phyloP scores from a whole-genome alignment of 1,139 yeast genomes.

The Chernovozyma aurita region DNA sequence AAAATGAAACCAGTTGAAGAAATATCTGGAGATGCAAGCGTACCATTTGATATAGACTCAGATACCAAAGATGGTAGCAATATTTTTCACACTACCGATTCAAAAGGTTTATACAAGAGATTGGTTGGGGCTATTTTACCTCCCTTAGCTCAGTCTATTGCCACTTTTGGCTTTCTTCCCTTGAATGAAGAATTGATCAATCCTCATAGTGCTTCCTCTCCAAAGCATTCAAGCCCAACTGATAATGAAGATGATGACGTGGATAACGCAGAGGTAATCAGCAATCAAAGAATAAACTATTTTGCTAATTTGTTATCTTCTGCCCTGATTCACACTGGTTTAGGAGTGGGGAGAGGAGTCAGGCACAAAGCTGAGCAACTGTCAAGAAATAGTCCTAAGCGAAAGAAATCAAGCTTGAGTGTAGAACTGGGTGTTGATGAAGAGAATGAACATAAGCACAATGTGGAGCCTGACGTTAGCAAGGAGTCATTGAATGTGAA shows the following conservation, averaged over 20 bases:
- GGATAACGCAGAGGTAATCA: slow-evolving; percentile 18
- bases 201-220: too few species aligned
- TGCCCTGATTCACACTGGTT: slow-evolving; percentile 49
- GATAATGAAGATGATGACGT: slow-evolving; percentile 17
- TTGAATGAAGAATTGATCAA: background rate
- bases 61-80: too few species aligned
- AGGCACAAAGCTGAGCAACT: background rate
- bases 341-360: background rate
- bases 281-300: slow-evolving; percentile 16
- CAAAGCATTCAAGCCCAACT: slow-evolving; percentile 1
- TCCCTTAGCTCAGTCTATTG: background rate
- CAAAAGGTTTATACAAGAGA: slow-evolving; percentile 1
- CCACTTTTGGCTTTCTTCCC: background rate
- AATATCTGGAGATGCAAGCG: too few species aligned
- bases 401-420: too few species aligned
- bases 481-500: background rate
- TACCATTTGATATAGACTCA: too few species aligned
- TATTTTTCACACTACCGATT: too few species aligned
- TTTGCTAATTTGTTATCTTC: slow-evolving; percentile 48
- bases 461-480: background rate
- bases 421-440: background rate
- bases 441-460: background rate
- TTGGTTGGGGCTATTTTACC: background rate
- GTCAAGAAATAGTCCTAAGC: background rate
- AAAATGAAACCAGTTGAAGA: too few species aligned